Evolutionary conservation across 768 basidiomycete species (phyloP).

Genomic region (Hygrocybe punicea): DNA sequence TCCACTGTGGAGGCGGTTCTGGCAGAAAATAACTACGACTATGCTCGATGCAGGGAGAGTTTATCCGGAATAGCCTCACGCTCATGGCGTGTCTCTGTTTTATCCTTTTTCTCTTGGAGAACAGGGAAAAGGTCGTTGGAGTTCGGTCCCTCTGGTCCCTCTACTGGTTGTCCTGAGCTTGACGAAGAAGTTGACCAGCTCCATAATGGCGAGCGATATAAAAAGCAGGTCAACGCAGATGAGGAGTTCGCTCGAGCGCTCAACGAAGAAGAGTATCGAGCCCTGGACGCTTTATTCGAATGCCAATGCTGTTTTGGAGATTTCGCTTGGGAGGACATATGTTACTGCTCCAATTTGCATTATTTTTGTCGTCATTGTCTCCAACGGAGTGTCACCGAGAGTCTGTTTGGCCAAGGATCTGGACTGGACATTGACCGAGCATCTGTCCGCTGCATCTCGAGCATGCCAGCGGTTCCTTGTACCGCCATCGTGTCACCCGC

Average conservation of each 20-base stretch:
- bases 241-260: neutral
- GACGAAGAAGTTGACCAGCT: neutral
- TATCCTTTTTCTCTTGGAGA: neutral
- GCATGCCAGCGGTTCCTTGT: neutral
- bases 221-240: neutral
- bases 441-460: neutral
- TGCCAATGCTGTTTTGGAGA: slow-evolving; percentile 3
- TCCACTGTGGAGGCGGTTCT: neutral
- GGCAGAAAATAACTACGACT: slow-evolving; percentile 3
- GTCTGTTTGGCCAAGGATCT: neutral
- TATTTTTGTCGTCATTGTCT: slow-evolving; percentile 3
- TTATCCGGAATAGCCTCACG: neutral
- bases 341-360: neutral
- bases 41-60: neutral
- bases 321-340: slow-evolving; percentile 6
- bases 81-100: neutral
- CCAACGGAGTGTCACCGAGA: neutral
- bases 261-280: neutral
- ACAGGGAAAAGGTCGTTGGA: neutral
- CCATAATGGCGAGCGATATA: neutral
- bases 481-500: neutral
- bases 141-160: neutral
- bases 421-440: neutral
- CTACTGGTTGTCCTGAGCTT: neutral
- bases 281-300: neutral